These are phyloP conservation scores for Saksenaea vasiformis DNA, from an alignment of 371 early-diverging fungal genomes.

Conservation along the genomic window DNA sequence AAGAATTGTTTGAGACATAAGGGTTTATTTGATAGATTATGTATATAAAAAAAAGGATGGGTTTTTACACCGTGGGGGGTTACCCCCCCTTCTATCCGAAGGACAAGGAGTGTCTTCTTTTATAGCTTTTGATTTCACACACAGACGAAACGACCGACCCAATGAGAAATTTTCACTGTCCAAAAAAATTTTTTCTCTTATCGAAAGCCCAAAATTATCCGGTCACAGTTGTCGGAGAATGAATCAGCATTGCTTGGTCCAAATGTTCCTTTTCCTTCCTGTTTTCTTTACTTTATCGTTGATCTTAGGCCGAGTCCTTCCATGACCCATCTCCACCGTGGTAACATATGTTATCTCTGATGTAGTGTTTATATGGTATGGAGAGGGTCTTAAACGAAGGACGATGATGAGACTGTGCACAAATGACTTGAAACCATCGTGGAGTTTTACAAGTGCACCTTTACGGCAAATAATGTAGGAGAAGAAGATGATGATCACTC, in stretches of 20 bases:
- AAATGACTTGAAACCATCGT: background rate
- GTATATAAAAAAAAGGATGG: constrained; percentile 14
- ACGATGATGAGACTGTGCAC: constrained; percentile 13
- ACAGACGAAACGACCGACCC: background rate
- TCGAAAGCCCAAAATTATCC: background rate
- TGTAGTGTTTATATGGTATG: constrained; percentile 1
- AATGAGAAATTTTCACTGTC: background rate
- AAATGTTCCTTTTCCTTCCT: background rate
- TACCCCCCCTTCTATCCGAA: constrained; percentile 31
- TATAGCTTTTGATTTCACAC: constrained; percentile 16
- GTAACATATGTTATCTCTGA: background rate
- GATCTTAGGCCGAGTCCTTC: constrained; percentile 10
- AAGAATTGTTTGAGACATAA: constrained; percentile 25
- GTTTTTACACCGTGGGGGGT: constrained; percentile 18
- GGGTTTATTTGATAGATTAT: constrained; percentile 6
- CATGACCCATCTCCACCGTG: background rate
- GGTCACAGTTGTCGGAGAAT: background rate
- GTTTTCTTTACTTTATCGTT: background rate
- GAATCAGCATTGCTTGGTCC: background rate
- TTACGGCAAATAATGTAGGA: background rate
- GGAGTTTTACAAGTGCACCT: background rate
- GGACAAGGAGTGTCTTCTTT: constrained; percentile 11
- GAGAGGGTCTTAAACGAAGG: background rate
- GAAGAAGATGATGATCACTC: constrained; percentile 13
- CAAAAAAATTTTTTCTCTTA: background rate